Percentiles rank a stretch among this genome's conserved stretches.
phyloP scores from a whole-genome alignment of 345 rosid genomes.

The Eucalyptus tenuipes region DNA sequence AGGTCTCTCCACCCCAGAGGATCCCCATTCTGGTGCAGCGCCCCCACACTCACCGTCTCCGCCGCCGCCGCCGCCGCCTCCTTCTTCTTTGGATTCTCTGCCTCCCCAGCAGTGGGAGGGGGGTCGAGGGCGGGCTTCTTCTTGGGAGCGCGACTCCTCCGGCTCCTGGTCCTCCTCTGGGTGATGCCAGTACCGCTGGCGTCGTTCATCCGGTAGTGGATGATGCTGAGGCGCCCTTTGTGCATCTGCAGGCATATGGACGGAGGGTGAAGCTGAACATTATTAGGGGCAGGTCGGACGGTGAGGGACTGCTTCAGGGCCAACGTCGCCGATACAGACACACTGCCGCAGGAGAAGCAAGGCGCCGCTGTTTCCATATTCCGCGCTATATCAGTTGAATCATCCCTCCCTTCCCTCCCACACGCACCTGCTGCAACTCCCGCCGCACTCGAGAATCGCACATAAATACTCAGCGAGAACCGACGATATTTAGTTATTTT shows the following conservation, averaged over 20 bases:
- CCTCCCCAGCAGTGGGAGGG: neutral
- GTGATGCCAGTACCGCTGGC: neutral
- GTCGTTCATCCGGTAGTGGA: neutral
- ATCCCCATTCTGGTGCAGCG: slow-evolving; percentile 59
- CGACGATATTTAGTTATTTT: neutral
- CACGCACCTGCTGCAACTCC: neutral
- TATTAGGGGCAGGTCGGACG: slow-evolving; percentile 5
- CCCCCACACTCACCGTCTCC: neutral
- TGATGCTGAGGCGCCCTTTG: neutral
- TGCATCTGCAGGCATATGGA: neutral
- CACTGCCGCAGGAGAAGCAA: slow-evolving; percentile 31
- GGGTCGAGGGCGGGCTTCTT: neutral
- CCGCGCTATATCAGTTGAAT: neutral
- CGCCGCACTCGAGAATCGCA: neutral
- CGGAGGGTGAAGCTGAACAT: neutral
- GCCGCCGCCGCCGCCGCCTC: neutral
- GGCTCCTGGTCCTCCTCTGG: neutral
- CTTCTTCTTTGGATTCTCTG: neutral
- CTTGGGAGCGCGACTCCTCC: neutral
- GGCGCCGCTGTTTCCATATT: slow-evolving; percentile 33
- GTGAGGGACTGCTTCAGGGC: slow-evolving; percentile 1
- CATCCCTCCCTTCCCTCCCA: neutral
- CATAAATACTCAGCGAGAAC: neutral
- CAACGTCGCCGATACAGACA: slow-evolving; percentile 8
- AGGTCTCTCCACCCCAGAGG: slow-evolving; percentile 73